Base-by-base conservation (phyloP, 2,329 filamentous ascomycete genomes). In the Fusarium globosum region DNA sequence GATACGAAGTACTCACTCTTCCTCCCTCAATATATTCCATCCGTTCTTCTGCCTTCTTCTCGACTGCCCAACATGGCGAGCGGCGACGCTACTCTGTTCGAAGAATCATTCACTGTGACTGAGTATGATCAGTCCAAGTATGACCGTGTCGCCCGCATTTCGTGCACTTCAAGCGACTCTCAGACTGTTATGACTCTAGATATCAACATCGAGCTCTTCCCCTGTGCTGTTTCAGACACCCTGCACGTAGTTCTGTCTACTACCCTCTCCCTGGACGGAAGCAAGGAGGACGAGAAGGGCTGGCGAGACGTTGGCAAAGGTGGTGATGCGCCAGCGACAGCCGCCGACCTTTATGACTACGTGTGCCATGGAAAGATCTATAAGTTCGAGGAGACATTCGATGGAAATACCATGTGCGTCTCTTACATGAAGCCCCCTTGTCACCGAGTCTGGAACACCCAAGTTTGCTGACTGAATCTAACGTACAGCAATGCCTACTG, bases 141-240 rank as follows among this genome's bases (percentile, higher is more conserved):
- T 85, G 96, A 98, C 85, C 94, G 96, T 74, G 96, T 98, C 33
- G 93, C 94, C 62, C 96, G 96, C 77, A 90, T 98, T 80, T 90
- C 87, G 62, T 95, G 91, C 80, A 93, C 89, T 58, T 96, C 93
- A 30, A 87, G 89, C 76, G 94, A 97, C 84, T 89, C 89, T 77
- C 87, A 90, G 73, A 94, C 93, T 36, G 88, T 90, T 73, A 91
- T 98, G 86, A 92, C 90, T 11, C 93, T 99, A 69, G 96, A 99
- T 85, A 91, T 98, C 84, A 98, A 98, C 87, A 93, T 90, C 65
- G 96, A 99, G 84, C 90, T 99, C 13, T 98, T 96, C 83, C 94
- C 94, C 5, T 90, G 93, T 77, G 82, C 86, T 43, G 85, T 90
- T 14, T 93, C 93, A 80, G 95, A 97, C 77, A 92, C 88, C 20